A percentile compares a stretch with the other conserved stretches of the same genome.
Evolutionary conservation across 2,329 filamentous ascomycete genomes (phyloP).

Genomic region (Pseudophaeomoniella oleicola): DNA sequence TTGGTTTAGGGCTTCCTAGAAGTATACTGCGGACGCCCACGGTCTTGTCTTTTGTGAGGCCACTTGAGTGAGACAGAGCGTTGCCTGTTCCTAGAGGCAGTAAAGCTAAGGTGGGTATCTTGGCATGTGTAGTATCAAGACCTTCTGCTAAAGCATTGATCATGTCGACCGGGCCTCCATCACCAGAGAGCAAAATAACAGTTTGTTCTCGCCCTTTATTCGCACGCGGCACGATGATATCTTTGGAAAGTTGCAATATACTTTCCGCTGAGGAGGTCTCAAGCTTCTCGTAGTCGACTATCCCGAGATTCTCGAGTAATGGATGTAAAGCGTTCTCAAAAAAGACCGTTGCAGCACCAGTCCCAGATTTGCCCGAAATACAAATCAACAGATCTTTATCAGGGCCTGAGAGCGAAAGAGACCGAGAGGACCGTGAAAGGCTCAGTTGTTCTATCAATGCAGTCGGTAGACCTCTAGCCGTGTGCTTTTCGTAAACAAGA

Average conservation of each 20-base stretch:
- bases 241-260: constrained; percentile 47
- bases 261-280: constrained; percentile 49
- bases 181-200: constrained; percentile 69
- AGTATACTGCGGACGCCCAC: constrained; percentile 45
- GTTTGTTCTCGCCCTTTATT: constrained; percentile 37
- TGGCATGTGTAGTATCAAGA: constrained; percentile 12
- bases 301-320: constrained; percentile 33
- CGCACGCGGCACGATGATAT: constrained; percentile 33
- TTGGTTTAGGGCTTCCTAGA: constrained; percentile 34
- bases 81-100: constrained; percentile 38
- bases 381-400: not conserved
- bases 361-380: constrained; percentile 53
- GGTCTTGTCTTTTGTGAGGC: constrained; percentile 14
- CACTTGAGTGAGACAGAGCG: constrained; percentile 26
- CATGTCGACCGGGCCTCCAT: constrained; percentile 73
- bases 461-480: not conserved
- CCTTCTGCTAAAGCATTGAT: constrained; percentile 47
- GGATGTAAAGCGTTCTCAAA: constrained; percentile 42
- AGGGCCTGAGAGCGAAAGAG: not conserved
- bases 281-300: constrained; percentile 39
- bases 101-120: constrained; percentile 41
- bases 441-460: not conserved
- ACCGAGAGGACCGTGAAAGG: not conserved
- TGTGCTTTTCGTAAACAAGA: not conserved
- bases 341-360: constrained; percentile 39